phyloP scores from a whole-genome alignment of 1,284 basidiomycete species.

The Leccinum laetum region DNA sequence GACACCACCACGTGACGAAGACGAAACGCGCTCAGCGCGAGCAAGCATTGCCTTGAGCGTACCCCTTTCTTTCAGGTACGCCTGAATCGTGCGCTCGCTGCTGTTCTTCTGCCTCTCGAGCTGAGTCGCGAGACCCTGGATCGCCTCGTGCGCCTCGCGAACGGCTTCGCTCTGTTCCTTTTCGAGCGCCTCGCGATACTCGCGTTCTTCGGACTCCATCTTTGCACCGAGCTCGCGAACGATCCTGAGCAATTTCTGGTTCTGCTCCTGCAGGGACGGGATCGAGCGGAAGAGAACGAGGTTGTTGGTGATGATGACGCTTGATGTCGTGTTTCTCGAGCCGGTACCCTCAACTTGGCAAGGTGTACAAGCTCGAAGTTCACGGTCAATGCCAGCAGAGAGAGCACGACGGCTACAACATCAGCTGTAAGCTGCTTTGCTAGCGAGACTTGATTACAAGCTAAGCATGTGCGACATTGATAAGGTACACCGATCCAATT shows the following conservation, averaged over 20 bases:
- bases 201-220: slow-evolving; percentile 77
- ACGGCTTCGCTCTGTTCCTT: slow-evolving; percentile 81
- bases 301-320: slow-evolving; percentile 81
- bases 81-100: slow-evolving; percentile 71
- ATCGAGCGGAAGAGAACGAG: slow-evolving; percentile 89
- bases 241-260: slow-evolving; percentile 84
- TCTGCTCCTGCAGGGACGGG: slow-evolving; percentile 83
- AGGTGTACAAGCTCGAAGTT: too few relatives aligned
- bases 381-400: too few relatives aligned
- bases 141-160: slow-evolving; percentile 84
- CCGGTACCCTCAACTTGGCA: too few relatives aligned
- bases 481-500: too few relatives aligned
- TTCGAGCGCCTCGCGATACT: slow-evolving; percentile 62
- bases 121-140: slow-evolving; percentile 77
- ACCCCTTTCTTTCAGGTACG: slow-evolving; percentile 87
- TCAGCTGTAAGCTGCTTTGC: too few relatives aligned
- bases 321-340: too few relatives aligned
- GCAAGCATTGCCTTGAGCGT: slow-evolving; percentile 77
- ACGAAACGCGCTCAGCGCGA: slow-evolving; percentile 37
- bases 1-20: slow-evolving; percentile 14
- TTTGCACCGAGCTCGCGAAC: slow-evolving; percentile 78
- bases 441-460: too few relatives aligned
- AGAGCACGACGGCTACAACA: too few relatives aligned
- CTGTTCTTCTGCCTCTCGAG: slow-evolving; percentile 70
- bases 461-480: too few relatives aligned